Evolutionary conservation across 305 asterid species (phyloP), one percentile per base, ranked within the genome.

Genomic region (Coffea humblotiana): DNA sequence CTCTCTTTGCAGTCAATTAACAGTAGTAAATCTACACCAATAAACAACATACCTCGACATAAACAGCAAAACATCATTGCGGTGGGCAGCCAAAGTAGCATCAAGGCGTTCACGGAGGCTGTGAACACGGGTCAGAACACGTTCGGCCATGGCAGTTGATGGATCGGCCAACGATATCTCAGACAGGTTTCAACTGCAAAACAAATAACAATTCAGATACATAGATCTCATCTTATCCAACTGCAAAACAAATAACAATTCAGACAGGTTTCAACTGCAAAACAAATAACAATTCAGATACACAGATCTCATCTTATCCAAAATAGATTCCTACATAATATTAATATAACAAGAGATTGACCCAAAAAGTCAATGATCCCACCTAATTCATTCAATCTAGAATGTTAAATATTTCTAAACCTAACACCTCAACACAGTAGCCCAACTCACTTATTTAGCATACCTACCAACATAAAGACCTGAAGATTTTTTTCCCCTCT

Each of bases 71-170:
- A 96, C 86, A 83, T 96, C 98, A 37, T 89, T 84, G 84, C 97
- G 97, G 51, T 91, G 93, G 61, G 94, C 93, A 72, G 91, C 89
- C 60, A 96, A 89, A 21, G 98, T 96, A 75, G 97, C 92, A 69
- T 94, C 97, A 87, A 96, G 84, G 51, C 97, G 98, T 78, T 96
- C 99, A 0, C 94, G 94, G 65, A 96, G 97, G 88, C 97, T 95
- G 90, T 95, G 97, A 79, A 94, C 97, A 27, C 98, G 97, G 66
- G 91, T 89, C 49, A 94, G 91, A 80, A 90, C 98, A 81, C 91
- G 97, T 83, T 94, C 98, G 85, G 93, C 91, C 99, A 92, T 94
- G 72, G 86, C n/a, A 16, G 80, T 69, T 74, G 83, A 66, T 79
- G 63, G 71, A 64, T 71, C 81, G 75, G 72, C 51, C 63, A 65